Base-by-base conservation (phyloP, 306 rosid species). In the Cucumis cinereus region DNA sequence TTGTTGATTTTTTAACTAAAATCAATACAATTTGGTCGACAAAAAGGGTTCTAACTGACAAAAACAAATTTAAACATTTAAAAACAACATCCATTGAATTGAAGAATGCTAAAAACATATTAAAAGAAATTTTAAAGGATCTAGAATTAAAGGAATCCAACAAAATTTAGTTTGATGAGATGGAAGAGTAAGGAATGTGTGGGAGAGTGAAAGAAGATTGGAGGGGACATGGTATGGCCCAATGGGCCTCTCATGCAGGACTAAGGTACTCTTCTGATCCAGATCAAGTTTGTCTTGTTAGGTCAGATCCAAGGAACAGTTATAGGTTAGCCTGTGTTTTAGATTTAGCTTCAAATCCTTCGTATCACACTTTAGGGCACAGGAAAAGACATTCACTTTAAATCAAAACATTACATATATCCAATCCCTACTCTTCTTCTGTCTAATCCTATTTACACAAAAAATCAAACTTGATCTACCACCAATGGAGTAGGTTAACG, bases 211-310 rank as follows among this genome's bases (percentile, higher is more conserved):
- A 67, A 66, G 71, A 36, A 64, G 30, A 36, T 10, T 11, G 30
- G 55, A 43, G 56, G 16, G 3, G 41, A 71, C 59, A 50, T 41
- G 38, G 40, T 71, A 47, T 70, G 76, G 76, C 19, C 45, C 76
- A 50, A 71, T 71, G 76, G 76, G 76, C 76, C 76, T 71, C 2
- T 2, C 5, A 47, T 15, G 22, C 24, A 15, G 75, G 75, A 43
- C 56, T 69, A 2, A 23, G 3, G 14, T 43, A 12, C 8, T 9
- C 6, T 22, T 14, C 12, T 69, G 57, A 71, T 50, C 17, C 59
- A 71, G 60, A 71, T 28, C 60, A 71, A 47, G 75, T 15, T 69
- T 70, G 73, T 47, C 22, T 70, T 70, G 56, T 70, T 70, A 70
- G 56, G 53, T 67, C 33, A 41, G 33, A 41, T 67, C 57, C 40